Base-by-base conservation (phyloP, 495 filamentous ascomycete species). In the Penicillium tannophilum region DNA sequence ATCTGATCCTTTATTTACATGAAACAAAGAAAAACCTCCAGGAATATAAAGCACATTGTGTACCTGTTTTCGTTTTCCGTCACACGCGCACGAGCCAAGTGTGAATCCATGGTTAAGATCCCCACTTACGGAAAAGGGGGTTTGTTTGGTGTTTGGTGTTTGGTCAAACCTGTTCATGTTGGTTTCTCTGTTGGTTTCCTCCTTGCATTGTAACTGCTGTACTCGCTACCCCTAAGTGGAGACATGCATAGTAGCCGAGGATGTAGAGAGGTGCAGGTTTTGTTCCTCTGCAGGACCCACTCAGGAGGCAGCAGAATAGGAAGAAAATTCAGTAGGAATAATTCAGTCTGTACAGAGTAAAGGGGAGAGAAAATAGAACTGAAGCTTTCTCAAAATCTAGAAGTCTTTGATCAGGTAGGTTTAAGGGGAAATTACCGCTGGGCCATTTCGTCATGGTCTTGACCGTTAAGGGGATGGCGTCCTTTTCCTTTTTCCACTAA, bases 161-260 rank as follows among this genome's bases (percentile, higher is more conserved):
- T 41, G 4, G 39, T 41, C 14, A 36, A 36, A 36, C 33, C 14
- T 2, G 39, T 6, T n/a, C 39, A 14, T 41, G 16, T 17, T 16
- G 10, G 33, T 36, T 36, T 36, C 10, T 0, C 12, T 36, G 33
- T 36, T 36, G 9, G 10, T 12, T 23, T 3, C 2, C 33, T 41
- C 39, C 39, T 41, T 41, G 16, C 39, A 41, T 36, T 28, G 6
- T 28, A 28, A 7, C 28, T 28, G 10, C 33, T 36, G 4, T 36
- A 12, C 10, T 12, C 33, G 4, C 33, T 14, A 36, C 33, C 33
- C 12, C 33, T 10, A 11, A n/a, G 47, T 65, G 44, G 55, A 65
- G 55, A 11, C 44, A 26, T 26, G 12, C 44, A 47, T 47, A 12
- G 20, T 47, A 47, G 20, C 20, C 20, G 19, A 47, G 24, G 23